Evolutionary conservation across 495 filamentous ascomycete genomes (phyloP).

Genomic region (Xylaria flabelliformis): DNA sequence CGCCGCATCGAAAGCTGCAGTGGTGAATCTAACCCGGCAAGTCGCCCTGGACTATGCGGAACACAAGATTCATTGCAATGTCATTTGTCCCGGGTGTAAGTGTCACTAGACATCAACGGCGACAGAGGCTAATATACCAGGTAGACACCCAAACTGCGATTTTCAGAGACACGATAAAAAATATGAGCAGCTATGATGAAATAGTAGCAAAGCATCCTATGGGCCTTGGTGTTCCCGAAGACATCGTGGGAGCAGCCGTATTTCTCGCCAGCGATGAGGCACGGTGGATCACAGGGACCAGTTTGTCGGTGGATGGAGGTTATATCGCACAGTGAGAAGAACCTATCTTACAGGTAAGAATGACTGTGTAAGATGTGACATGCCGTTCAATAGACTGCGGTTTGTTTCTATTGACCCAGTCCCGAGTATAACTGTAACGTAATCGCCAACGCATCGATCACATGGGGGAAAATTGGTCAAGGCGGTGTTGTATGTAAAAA

Average conservation of each 20-base stretch:
- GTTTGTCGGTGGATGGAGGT: slow-evolving; percentile 60
- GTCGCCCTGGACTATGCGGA: slow-evolving; percentile 59
- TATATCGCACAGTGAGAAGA: slow-evolving; percentile 46
- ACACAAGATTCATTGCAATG: slow-evolving; percentile 61
- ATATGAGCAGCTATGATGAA: slow-evolving; percentile 29
- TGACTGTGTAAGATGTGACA: background rate
- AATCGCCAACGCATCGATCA: background rate
- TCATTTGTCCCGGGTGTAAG: slow-evolving; percentile 62
- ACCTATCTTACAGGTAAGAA: background rate
- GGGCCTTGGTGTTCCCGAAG: slow-evolving; percentile 51
- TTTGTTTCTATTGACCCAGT: background rate
- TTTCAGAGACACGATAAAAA: background rate
- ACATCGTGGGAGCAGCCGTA: slow-evolving; percentile 58
- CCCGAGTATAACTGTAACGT: background rate
- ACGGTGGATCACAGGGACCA: slow-evolving; percentile 53
- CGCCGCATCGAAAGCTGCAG: slow-evolving; percentile 59
- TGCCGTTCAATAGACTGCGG: background rate
- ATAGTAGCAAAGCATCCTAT: slow-evolving; percentile 41
- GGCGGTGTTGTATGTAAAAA: background rate
- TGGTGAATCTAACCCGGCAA: slow-evolving; percentile 55
- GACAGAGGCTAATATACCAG: background rate
- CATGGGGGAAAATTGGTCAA: background rate
- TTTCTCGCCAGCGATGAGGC: slow-evolving; percentile 60
- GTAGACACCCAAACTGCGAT: slow-evolving; percentile 6
- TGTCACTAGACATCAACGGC: slow-evolving; percentile 29